phyloP scores from a whole-genome alignment of 257 asterid species.

The Salvia miltiorrhiza region DNA sequence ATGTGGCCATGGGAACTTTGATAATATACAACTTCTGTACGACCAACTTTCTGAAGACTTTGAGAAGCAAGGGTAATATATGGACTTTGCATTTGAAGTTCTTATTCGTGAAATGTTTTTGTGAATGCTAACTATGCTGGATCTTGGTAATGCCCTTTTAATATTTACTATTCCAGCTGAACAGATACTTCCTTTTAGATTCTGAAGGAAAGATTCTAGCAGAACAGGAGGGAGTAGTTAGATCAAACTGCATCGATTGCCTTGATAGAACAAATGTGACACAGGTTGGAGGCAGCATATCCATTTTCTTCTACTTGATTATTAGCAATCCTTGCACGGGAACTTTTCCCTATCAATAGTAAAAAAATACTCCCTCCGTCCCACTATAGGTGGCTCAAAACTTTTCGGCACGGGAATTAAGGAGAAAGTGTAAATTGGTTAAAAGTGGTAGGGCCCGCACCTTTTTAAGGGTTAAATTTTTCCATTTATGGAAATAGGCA shows the following conservation, averaged over 20 bases:
- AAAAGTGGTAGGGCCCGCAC: no score
- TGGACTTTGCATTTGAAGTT: conserved; percentile 4
- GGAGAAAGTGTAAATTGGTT: no score
- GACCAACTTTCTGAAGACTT: conserved; percentile 68
- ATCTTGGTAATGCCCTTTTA: conserved; percentile 49
- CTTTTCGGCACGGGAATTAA: no score
- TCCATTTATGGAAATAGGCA: no score
- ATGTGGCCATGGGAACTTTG: conserved; percentile 82
- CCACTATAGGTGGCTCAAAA: no score
- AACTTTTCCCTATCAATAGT: background rate
- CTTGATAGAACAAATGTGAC: conserved; percentile 98
- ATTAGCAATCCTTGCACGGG: conserved; percentile 4
- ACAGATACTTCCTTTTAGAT: conserved; percentile 92
- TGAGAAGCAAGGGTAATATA: conserved; percentile 81
- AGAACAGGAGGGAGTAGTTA: conserved; percentile 78
- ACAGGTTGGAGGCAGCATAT: conserved; percentile 59
- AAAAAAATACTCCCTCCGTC: no score
- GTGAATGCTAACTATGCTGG: conserved; percentile 33
- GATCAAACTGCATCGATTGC: conserved; percentile 95
- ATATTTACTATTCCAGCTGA: conserved; percentile 79
- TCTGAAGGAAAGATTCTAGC: conserved; percentile 63
- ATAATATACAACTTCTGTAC: conserved; percentile 73
- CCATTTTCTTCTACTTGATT: conserved; percentile 20
- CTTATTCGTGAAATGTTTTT: conserved; percentile 24
- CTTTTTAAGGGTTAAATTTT: no score